Evolutionary conservation across 1,284 basidiomycete species (phyloP).

Genomic region (Afroboletus lepidellus): DNA sequence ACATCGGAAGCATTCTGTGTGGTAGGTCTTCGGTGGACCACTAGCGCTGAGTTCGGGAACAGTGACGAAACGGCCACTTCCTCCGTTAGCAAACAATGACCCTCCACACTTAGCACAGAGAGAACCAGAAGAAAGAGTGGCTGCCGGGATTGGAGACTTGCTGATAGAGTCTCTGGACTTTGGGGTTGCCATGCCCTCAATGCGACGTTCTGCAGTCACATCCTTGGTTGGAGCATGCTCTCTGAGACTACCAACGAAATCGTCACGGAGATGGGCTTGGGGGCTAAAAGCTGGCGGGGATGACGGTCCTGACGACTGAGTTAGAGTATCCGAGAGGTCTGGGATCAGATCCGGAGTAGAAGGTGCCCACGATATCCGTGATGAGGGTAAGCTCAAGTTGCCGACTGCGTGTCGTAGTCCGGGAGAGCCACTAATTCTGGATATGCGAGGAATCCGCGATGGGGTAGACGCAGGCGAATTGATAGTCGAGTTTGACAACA

Average conservation of each 20-base stretch:
- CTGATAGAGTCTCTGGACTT: conserved; percentile 23
- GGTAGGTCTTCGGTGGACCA: conserved; percentile 56
- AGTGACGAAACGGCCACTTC: conserved; percentile 62
- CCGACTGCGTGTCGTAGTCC: conserved; percentile 29
- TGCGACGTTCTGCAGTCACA: conserved; percentile 7
- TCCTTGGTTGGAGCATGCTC: conserved; percentile 10
- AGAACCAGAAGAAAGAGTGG: conserved; percentile 29
- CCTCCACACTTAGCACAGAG: conserved; percentile 58
- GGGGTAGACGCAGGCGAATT: conserved; percentile 17
- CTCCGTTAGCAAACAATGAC: conserved; percentile 54
- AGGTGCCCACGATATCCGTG: conserved; percentile 36
- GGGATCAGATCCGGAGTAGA: conserved; percentile 61
- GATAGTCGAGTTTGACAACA: conserved; percentile 6
- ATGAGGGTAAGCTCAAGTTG: conserved; percentile 31
- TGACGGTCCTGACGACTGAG: conserved; percentile 53
- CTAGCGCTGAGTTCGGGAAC: conserved; percentile 54
- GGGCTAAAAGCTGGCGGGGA: conserved; percentile 49
- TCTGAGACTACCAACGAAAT: conserved; percentile 8
- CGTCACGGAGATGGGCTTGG: conserved; percentile 17
- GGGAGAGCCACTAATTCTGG: conserved; percentile 27
- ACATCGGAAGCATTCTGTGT: conserved; percentile 73
- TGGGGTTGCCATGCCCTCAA: conserved; percentile 21
- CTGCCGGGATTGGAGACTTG: conserved; percentile 25
- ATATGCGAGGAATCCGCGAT: conserved; percentile 35
- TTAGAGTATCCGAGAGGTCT: conserved; percentile 58